phyloP scores from a whole-genome alignment of 2,329 filamentous ascomycete genomes.

The Aurifilum marmelostoma region DNA sequence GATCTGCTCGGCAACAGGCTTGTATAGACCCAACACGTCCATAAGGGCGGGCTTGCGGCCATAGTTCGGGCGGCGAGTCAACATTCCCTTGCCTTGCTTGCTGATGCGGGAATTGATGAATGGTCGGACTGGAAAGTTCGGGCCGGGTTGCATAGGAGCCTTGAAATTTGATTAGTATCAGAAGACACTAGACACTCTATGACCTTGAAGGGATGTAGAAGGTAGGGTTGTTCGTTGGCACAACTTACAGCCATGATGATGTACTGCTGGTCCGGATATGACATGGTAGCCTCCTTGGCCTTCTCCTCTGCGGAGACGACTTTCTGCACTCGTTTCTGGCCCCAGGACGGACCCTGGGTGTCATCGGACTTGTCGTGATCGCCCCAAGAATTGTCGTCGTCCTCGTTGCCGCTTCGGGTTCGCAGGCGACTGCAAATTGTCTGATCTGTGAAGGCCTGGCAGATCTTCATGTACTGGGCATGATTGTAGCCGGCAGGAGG shows the following conservation, averaged over 20 bases:
- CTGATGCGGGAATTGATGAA: background rate
- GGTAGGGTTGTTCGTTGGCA: too few relatives aligned
- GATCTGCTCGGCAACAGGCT: constrained; percentile 4
- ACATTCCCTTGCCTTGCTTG: background rate
- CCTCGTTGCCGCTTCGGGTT: background rate
- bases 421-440: background rate
- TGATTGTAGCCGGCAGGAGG: background rate
- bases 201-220: too few relatives aligned
- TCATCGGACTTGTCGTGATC: background rate
- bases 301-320: background rate
- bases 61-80: background rate
- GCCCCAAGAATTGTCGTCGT: too few relatives aligned
- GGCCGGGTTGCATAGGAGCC: background rate
- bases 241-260: constrained; percentile 15
- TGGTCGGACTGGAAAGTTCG: background rate
- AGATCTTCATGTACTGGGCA: background rate
- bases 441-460: constrained; percentile 4
- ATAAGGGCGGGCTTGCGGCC: background rate
- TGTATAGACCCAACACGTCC: background rate
- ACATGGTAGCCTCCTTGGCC: background rate
- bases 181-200: too few relatives aligned
- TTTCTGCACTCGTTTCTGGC: background rate
- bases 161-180: background rate
- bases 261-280: constrained; percentile 15
- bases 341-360: background rate